These are phyloP conservation scores for Blumeria hordei DNA, from an alignment of 2,329 filamentous ascomycete species.

Conservation along the genomic window DNA sequence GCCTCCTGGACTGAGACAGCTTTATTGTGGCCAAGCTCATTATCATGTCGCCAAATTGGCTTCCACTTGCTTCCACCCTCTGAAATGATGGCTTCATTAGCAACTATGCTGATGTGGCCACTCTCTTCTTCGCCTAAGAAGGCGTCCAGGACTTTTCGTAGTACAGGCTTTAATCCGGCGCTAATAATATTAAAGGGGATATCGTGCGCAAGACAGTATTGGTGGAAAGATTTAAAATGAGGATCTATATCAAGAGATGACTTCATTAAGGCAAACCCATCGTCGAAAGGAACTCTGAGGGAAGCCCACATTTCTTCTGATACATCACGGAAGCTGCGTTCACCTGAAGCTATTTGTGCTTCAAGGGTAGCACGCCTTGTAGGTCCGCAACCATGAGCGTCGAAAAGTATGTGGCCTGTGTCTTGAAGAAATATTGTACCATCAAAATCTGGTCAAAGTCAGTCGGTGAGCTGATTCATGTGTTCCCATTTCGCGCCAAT, in stretches of 20 bases:
- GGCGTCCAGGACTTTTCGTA: slow-evolving; percentile 34
- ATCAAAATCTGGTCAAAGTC: slow-evolving; percentile 31
- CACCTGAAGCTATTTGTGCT: slow-evolving; percentile 37
- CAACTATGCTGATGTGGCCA: slow-evolving; percentile 38
- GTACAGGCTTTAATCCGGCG: slow-evolving; percentile 39
- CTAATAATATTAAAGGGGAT: slow-evolving; percentile 49
- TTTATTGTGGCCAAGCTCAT: slow-evolving; percentile 41
- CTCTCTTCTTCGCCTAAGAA: slow-evolving; percentile 37
- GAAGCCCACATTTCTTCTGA: slow-evolving; percentile 51
- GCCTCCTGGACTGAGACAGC: slow-evolving; percentile 37
- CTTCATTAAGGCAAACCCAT: slow-evolving; percentile 41
- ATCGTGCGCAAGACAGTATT: slow-evolving; percentile 34
- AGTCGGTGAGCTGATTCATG: no score
- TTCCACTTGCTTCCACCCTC: slow-evolving; percentile 35
- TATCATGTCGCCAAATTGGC: slow-evolving; percentile 42
- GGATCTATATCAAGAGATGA: slow-evolving; percentile 35
- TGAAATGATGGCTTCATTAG: slow-evolving; percentile 38
- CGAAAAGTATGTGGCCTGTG: slow-evolving; percentile 44
- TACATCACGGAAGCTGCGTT: slow-evolving; percentile 43
- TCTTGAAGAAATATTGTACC: slow-evolving; percentile 51
- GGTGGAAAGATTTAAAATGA: slow-evolving; percentile 37
- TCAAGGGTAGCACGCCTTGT: slow-evolving; percentile 31
- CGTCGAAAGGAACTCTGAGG: slow-evolving; percentile 39
- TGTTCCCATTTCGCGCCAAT: no score
- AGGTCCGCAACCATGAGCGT: slow-evolving; percentile 36